Evolutionary conservation across 768 basidiomycete genomes (phyloP), one percentile per base, ranked within the genome.

Genomic region (Plicaturopsis crispa): DNA sequence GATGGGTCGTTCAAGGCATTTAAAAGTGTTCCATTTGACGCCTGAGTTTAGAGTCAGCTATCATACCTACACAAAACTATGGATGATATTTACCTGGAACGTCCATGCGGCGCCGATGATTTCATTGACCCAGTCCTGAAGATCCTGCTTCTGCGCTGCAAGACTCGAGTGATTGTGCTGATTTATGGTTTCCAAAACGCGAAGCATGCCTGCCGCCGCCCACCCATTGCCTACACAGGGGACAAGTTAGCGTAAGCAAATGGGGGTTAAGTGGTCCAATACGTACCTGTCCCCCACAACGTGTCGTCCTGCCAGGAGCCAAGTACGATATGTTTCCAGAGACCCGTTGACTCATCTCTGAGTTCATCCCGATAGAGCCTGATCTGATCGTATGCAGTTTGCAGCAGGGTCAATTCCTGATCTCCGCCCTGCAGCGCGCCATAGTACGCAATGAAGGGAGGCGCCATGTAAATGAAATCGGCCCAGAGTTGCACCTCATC

Each of bases 361-460:
- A 81, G 60, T 28, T 64, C 64, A n/a, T 72, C 54, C 13, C 78
- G 70, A 48, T 83, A 83, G 8, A 80, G 58, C 22, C 59, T 51
- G 42, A 66, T 67, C 50, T 82, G 81, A 34, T 72, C 63, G 50
- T 76, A 80, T 1, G 79, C 75, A 4, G 50, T 50, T 30, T 66
- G 62, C 34, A 82, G 44, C 5, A 77, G 43, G 1, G 50, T 43
- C 31, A 44, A 46, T 48, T 63, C 61, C 13, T 38, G 44, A 30
- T 56, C 39, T 39, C 61, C 66, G 14, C 61, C 59, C 49, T 65
- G 46, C n/a, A 73, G 47, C 4, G 67, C 67, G 13, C 78, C 80
- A 44, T 63, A 79, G 54, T 81, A 81, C 16, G 80, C 78, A 35
- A 82, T 69, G 52, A 81, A 81, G 2, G 78, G 75, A 11, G 78